Conservation (phyloP, 371 early-diverging fungal species). For the Syncephalastrum racemosum region DNA sequence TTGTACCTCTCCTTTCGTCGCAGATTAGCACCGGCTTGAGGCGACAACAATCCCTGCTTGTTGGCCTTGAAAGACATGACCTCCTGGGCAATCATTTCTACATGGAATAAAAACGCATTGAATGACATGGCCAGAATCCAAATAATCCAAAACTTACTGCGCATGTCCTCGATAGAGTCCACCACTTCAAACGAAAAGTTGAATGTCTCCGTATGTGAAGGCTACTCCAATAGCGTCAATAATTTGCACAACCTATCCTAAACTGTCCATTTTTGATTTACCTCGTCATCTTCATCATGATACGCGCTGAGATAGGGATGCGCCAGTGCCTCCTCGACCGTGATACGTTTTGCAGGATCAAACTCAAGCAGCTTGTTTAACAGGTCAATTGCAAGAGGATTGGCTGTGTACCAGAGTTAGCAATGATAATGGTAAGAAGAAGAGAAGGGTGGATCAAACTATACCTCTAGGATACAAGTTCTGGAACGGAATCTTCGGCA, state of each 20-base stretch:
- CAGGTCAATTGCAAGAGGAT: conserved; percentile 76
- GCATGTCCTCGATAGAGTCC: conserved; percentile 87
- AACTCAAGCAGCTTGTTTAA: conserved; percentile 78
- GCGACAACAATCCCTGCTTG: conserved; percentile 31
- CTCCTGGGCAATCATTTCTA: conserved; percentile 87
- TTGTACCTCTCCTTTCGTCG: conserved; percentile 47
- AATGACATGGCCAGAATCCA: background rate
- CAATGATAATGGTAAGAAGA: conserved; percentile 1
- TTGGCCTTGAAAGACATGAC: conserved; percentile 68
- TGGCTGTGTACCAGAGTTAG: conserved; percentile 21
- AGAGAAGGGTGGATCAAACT: conserved; percentile 32
- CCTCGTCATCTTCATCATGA: conserved; percentile 79
- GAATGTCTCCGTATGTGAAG: conserved; percentile 69
- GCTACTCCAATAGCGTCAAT: conserved; percentile 29
- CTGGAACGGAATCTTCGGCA: conserved; percentile 87
- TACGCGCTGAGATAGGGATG: conserved; percentile 81
- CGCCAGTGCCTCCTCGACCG: conserved; percentile 77
- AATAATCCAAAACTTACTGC: conserved; percentile 50
- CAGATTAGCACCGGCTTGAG: conserved; percentile 31
- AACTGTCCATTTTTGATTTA: conserved; percentile 12
- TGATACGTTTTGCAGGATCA: conserved; percentile 81
- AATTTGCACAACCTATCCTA: too few species aligned
- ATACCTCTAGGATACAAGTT: conserved; percentile 73
- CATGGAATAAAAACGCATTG: background rate
- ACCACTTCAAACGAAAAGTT: conserved; percentile 93